Conservation (phyloP, 805 yeast genomes). For the Suhomyces sp. region DNA sequence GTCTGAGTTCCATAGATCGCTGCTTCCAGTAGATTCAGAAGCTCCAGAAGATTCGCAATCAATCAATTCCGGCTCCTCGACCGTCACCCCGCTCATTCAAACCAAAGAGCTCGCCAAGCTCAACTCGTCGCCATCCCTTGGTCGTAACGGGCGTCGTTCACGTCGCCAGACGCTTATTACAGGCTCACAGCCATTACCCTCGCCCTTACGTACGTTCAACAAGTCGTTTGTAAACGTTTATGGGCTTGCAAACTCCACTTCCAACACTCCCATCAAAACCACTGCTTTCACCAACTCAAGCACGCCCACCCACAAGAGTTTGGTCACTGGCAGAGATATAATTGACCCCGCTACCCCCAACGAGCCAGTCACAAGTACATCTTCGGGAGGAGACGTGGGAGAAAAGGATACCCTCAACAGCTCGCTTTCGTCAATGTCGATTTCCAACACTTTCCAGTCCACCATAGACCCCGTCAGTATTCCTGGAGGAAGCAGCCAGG, state of each 20-base stretch:
- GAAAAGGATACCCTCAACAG: slow-evolving; percentile 31
- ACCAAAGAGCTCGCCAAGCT: slow-evolving; percentile 1
- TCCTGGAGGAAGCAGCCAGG: slow-evolving; percentile 10
- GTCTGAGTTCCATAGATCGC: slow-evolving; percentile 6
- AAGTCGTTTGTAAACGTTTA: slow-evolving; percentile 38
- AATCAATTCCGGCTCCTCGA: not conserved
- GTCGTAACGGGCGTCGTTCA: slow-evolving; percentile 49
- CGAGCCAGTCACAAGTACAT: slow-evolving; percentile 7
- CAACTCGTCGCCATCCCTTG: slow-evolving; percentile 35
- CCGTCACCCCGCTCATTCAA: not conserved
- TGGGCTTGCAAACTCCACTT: slow-evolving; percentile 36
- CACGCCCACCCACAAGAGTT: slow-evolving; percentile 25
- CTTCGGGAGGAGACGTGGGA: slow-evolving; percentile 2
- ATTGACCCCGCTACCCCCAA: slow-evolving; percentile 10
- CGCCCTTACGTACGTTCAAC: slow-evolving; percentile 67
- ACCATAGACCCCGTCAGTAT: slow-evolving; percentile 7
- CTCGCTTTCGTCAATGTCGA: slow-evolving; percentile 43
- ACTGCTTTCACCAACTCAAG: slow-evolving; percentile 24
- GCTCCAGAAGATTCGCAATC: not conserved
- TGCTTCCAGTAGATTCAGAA: slow-evolving; percentile 5
- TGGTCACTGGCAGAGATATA: slow-evolving; percentile 5
- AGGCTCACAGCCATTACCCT: slow-evolving; percentile 90
- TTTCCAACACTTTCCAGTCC: slow-evolving; percentile 21
- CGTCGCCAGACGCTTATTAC: slow-evolving; percentile 76
- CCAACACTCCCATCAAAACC: slow-evolving; percentile 37